These are phyloP conservation scores for Dioscorea alata DNA, from an alignment of 106 monocot species.

Conservation along the genomic window DNA sequence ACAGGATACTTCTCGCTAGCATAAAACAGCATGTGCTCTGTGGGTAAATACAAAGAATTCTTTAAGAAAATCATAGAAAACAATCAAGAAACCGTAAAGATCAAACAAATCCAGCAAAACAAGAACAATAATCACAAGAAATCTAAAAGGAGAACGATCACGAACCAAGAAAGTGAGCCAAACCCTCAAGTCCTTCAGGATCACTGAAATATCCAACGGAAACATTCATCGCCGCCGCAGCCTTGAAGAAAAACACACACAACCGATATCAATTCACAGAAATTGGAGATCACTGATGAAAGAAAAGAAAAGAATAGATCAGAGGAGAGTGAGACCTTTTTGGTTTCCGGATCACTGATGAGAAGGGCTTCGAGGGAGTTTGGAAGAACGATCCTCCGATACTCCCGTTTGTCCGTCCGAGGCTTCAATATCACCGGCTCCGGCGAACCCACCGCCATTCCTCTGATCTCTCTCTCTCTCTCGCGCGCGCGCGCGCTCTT, in stretches of 20 bases:
- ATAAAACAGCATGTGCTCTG: conserved; percentile 99
- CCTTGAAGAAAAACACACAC: conserved; percentile 19
- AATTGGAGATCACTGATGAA: background rate
- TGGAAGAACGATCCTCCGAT: conserved; percentile 66
- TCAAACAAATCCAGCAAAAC: background rate
- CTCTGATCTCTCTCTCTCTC: background rate
- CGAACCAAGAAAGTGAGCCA: conserved; percentile 82
- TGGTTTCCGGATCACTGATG: conserved; percentile 89
- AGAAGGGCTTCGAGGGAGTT: conserved; percentile 74
- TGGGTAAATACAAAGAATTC: conserved; percentile 14
- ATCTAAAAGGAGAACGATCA: background rate
- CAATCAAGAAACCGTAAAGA: too few relatives aligned
- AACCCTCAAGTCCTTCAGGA: conserved; percentile 74
- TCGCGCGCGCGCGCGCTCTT: too few relatives aligned
- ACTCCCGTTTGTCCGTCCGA: conserved; percentile 68
- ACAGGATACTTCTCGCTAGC: conserved; percentile 97
- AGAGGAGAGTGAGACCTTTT: conserved; percentile 50
- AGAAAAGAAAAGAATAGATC: background rate
- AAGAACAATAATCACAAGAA: background rate
- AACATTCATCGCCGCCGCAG: conserved; percentile 82
- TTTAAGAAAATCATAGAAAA: background rate
- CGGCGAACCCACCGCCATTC: conserved; percentile 35
- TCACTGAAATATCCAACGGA: conserved; percentile 66
- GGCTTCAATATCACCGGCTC: conserved; percentile 53
- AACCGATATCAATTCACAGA: background rate